phyloP scores from a whole-genome alignment of 164 flowering plant genomes.

The Buxus sempervirens region DNA sequence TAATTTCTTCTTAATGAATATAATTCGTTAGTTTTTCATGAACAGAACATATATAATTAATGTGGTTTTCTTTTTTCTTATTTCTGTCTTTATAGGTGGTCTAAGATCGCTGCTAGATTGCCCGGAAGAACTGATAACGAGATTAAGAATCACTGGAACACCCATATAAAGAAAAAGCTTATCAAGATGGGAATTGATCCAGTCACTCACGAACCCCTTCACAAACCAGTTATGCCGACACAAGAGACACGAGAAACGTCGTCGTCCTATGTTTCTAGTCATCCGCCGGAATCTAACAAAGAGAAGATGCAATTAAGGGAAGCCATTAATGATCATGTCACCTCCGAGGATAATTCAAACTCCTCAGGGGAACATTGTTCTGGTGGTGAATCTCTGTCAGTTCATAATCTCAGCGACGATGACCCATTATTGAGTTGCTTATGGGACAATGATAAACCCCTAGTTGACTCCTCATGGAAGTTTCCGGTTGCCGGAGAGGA shows the following conservation, averaged over 20 bases:
- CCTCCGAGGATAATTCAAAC: slow-evolving; percentile 34
- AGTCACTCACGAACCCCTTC: slow-evolving; percentile 68
- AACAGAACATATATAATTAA: too few relatives aligned
- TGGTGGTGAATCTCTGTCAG: slow-evolving; percentile 24
- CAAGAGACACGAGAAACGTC: slow-evolving; percentile 9
- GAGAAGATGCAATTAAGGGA: neutral
- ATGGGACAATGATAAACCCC: slow-evolving; percentile 44
- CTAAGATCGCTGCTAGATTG: slow-evolving; percentile 72
- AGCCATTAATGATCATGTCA: slow-evolving; percentile 5
- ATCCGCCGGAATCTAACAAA: slow-evolving; percentile 8
- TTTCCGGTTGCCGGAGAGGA: slow-evolving; percentile 16
- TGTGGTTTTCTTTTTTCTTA: neutral
- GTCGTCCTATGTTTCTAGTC: neutral
- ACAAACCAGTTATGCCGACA: slow-evolving; percentile 21
- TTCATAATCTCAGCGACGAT: slow-evolving; percentile 29
- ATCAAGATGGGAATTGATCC: slow-evolving; percentile 87
- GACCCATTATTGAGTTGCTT: slow-evolving; percentile 44
- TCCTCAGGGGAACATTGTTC: slow-evolving; percentile 37
- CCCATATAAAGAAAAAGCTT: slow-evolving; percentile 87
- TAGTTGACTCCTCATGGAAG: slow-evolving; percentile 35
- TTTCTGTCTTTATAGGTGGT: slow-evolving; percentile 50
- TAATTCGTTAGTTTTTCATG: too few relatives aligned
- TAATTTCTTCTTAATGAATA: too few relatives aligned
- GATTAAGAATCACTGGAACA: slow-evolving; percentile 91
- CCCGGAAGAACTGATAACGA: slow-evolving; percentile 93